Evolutionary conservation across 2,329 filamentous ascomycete species (phyloP), one percentile per base, ranked within the genome.

Genomic region (Aspergillus hiratsukae): DNA sequence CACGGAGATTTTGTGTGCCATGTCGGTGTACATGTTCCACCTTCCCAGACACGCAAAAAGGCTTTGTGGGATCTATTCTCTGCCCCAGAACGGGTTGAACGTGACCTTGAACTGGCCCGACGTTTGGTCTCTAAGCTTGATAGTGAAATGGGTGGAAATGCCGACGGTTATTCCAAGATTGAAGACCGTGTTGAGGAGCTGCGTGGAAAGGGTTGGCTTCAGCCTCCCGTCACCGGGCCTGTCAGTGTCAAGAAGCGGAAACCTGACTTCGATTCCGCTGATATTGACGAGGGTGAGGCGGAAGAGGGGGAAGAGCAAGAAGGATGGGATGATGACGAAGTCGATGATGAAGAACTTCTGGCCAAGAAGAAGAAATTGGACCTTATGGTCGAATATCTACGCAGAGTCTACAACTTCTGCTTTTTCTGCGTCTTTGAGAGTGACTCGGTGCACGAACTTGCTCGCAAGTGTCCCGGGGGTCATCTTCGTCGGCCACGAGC

Each of bases 371-470:
- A 99, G 80, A 92, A 94, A 69, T 84, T 99, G 51, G 94, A 99
- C 75, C 81, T 99, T 37, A 82, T 96, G 73, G 94, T 97, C 53
- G 94, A 99, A 76, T 99, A 99, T 72, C 82, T 99, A 58, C 91
- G 94, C 52, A 87, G 94, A 17, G 94, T 99, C 52, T 96, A 95
- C 81, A 97, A 94, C 76, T 97, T 99, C 77, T 99, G 94, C 79
- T 97, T 99, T 80, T 99, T 97, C 79, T 99, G 94, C 72, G 95
- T 99, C 4, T 97, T 99, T 65, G 94, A 99, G 76, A 94, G 91
- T 69, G 94, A 99, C 73, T 97, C 93, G 0, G 87, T 97, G 23
- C 94, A 99, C 69, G 94, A 99, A 76, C 81, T 99, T 63, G 92
- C 90, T 43, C 87, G 94, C 58, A 97, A 99, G 76, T 99, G 94